Percentiles rank a stretch among this genome's conserved stretches.
These are phyloP conservation scores for Filobasidium floriforme DNA, from an alignment of 768 basidiomycete species.

Conservation along the genomic window DNA sequence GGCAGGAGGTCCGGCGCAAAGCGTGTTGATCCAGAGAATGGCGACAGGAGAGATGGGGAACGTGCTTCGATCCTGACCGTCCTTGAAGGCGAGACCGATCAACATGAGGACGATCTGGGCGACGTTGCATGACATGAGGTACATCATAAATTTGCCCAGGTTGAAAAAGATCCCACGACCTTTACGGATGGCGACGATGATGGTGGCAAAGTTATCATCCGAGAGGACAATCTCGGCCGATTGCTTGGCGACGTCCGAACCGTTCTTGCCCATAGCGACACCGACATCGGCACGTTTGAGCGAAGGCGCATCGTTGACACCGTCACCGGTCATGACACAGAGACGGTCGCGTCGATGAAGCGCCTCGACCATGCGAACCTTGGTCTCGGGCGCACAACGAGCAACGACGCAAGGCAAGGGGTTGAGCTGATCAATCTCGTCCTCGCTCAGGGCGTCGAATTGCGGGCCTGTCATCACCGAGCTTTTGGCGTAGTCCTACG, in stretches of 20 bases:
- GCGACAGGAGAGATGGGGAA: conserved; percentile 56
- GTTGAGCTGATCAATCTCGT: conserved; percentile 51
- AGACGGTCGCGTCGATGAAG: conserved; percentile 54
- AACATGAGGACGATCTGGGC: conserved; percentile 55
- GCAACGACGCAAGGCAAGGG: conserved; percentile 56
- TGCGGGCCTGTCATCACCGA: conserved; percentile 48
- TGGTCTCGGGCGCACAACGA: conserved; percentile 51
- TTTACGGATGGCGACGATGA: conserved; percentile 59
- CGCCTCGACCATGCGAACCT: conserved; percentile 49
- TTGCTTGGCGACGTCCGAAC: conserved; percentile 57
- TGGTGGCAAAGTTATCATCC: conserved; percentile 61
- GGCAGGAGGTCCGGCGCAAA: conserved; percentile 53
- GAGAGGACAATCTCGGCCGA: conserved; percentile 60
- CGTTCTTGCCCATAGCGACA: conserved; percentile 57
- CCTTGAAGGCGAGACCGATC: conserved; percentile 56
- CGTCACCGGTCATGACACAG: conserved; percentile 56
- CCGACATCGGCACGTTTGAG: conserved; percentile 57
- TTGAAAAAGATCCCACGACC: conserved; percentile 59
- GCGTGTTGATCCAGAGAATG: conserved; percentile 51
- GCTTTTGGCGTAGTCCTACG: conserved; percentile 31
- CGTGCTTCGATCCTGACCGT: conserved; percentile 50
- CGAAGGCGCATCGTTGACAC: conserved; percentile 58
- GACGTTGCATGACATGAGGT: conserved; percentile 54
- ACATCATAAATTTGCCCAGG: conserved; percentile 55
- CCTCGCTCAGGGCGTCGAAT: conserved; percentile 54